Base-by-base conservation (phyloP, 805 yeast species). In the Metschnikowia anglica region DNA sequence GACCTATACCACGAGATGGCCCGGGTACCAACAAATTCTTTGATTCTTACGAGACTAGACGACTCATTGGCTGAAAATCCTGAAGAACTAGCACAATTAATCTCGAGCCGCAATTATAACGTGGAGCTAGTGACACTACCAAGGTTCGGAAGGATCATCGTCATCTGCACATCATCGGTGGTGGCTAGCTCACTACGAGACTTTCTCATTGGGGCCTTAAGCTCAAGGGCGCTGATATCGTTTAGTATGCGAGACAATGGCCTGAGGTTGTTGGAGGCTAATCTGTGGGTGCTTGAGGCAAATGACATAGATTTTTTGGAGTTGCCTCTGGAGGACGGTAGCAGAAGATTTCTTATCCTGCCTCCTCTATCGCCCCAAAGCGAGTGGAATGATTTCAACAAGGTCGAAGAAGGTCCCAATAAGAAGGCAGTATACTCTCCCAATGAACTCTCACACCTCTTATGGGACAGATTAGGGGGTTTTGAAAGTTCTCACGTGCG, bases 401-500 rank as follows among this genome's bases (percentile, higher is more conserved):
- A 57, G 37, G 64, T 55, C 0, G 76, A 70, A 46, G 74, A 70
- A 10, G 71, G 72, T 0, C 76, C 76, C 8, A 62, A 63, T 40
- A 52, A 55, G 23, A 58, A 61, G 37, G 43, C 73, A 0, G 56
- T 70, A 4, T 60, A 59, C 40, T 61, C 72, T 13, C 70, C 72
- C 0, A 57, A 58, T 26, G 74, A 71, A 27, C 52, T 71, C n/a
- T 62, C 73, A 11, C 72, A 70, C 44, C 51, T 70, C 23, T 57
- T 70, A 16, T 70, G 76, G 76, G 72, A 70, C 44, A 51, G 73
- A 37, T 49, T 70, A 19, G 76, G 76, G 1, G 73, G 73, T 0
- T 46, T 60, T 26, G 67, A 67, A 13, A 66, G 74, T 42, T 52
- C 60, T 8, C 52, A 59, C 5, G 72, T 70, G 7, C 49, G 68